A percentile compares a stretch with the other conserved stretches of the same genome.
Conservation (phyloP, 345 rosid genomes). For the Populus deltoides region DNA sequence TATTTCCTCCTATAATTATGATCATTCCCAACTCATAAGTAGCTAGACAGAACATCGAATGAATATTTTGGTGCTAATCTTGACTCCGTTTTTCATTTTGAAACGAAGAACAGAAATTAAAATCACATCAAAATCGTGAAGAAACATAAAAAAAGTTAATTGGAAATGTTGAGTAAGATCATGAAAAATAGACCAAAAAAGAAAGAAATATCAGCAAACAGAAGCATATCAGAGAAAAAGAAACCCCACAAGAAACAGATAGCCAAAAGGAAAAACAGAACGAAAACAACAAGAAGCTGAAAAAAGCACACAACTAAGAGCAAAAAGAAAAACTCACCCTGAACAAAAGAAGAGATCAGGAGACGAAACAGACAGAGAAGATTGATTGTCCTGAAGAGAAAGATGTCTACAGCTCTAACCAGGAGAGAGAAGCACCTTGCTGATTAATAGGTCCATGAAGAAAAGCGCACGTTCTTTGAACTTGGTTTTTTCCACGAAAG, state of each 20-base stretch:
- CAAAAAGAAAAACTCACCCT: not conserved
- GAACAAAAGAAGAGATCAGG: not conserved
- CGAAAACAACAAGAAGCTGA: not conserved
- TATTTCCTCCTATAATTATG: not conserved
- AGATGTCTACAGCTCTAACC: not conserved
- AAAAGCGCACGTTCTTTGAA: not conserved
- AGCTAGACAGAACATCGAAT: not conserved
- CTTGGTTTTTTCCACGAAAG: not conserved
- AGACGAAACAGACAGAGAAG: not conserved
- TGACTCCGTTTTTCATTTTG: not conserved
- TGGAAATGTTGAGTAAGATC: not conserved
- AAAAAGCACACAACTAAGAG: not conserved
- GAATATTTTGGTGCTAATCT: not conserved
- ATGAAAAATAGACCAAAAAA: not conserved
- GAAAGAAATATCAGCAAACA: not conserved
- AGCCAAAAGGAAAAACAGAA: not conserved
- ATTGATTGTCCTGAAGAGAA: not conserved
- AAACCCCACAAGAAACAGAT: not conserved
- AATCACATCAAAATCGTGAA: not conserved
- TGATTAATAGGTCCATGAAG: conserved; percentile 14
- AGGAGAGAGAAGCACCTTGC: not conserved
- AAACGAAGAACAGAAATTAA: not conserved
- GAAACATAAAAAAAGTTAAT: not conserved
- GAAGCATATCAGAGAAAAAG: not conserved
- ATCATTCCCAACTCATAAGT: not conserved